Conservation (phyloP, 257 asterid genomes). For the Solanum virginianum region DNA sequence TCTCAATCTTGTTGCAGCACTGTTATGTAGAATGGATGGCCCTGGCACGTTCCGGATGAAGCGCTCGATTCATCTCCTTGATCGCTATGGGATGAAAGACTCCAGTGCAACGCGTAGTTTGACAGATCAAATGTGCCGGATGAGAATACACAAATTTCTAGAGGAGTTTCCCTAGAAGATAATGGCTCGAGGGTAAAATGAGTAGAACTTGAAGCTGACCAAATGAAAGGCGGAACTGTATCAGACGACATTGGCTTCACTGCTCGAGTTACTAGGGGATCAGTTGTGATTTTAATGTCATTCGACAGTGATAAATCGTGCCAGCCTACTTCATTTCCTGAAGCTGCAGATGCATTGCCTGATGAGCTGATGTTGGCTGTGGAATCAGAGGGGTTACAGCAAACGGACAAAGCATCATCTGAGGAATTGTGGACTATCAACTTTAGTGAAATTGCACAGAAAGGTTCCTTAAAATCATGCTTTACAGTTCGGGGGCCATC, state of each 20-base stretch:
- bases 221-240: slow-evolving; percentile 51
- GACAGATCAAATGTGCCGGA: slow-evolving; percentile 89
- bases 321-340: slow-evolving; percentile 82
- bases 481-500: slow-evolving; percentile 52
- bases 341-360: slow-evolving; percentile 19
- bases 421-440: slow-evolving; percentile 66
- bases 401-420: slow-evolving; percentile 37
- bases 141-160: slow-evolving; percentile 58
- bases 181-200: slow-evolving; percentile 42
- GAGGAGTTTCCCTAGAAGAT: slow-evolving; percentile 48
- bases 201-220: slow-evolving; percentile 81
- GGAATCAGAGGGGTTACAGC: slow-evolving; percentile 39
- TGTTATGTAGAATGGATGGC: slow-evolving; percentile 57
- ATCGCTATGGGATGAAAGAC: slow-evolving; percentile 9
- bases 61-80: slow-evolving; percentile 7
- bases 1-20: slow-evolving; percentile 58
- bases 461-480: slow-evolving; percentile 47
- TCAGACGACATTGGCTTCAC: slow-evolving; percentile 27
- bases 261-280: slow-evolving; percentile 18
- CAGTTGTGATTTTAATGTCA: slow-evolving; percentile 47
- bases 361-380: slow-evolving; percentile 10
- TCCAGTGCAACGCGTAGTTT: slow-evolving; percentile 73
- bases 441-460: slow-evolving; percentile 58
- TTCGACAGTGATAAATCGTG: slow-evolving; percentile 34
- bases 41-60: slow-evolving; percentile 54